Conservation (phyloP, 164 flowering plant species). For the Sextonia rubra region DNA sequence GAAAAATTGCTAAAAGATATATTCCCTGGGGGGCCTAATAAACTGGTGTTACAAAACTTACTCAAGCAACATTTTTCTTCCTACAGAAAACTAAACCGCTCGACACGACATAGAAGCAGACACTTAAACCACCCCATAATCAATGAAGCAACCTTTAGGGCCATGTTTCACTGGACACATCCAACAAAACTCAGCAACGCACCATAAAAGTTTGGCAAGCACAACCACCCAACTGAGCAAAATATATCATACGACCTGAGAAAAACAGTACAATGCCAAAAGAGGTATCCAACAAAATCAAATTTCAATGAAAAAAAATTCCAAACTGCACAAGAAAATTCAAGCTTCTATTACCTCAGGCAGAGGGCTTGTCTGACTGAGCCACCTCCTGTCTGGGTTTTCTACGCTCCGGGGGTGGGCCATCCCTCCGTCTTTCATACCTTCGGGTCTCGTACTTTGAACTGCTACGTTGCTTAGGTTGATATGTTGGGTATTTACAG, state of each 20-base stretch:
- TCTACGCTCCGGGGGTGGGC: conserved; percentile 54
- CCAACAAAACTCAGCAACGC: background rate
- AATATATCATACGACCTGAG: background rate
- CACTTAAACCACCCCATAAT: background rate
- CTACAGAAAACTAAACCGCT: background rate
- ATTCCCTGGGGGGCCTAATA: background rate
- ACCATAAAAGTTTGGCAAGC: background rate
- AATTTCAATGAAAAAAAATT: background rate
- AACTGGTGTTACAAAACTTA: background rate
- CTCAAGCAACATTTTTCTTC: background rate
- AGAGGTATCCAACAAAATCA: background rate
- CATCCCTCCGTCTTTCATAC: conserved; percentile 71
- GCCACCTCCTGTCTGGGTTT: conserved; percentile 43
- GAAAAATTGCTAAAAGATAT: background rate
- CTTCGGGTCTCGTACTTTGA: conserved; percentile 64
- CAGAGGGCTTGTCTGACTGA: conserved; percentile 37
- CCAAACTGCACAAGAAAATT: background rate
- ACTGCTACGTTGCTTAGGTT: conserved; percentile 59
- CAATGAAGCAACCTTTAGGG: background rate
- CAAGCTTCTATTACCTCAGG: conserved; percentile 30
- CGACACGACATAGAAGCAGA: background rate
- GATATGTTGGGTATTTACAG: conserved; percentile 83
- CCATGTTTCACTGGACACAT: background rate
- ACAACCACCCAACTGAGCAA: background rate
- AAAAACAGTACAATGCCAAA: background rate